Evolutionary conservation across 2,329 filamentous ascomycete genomes (phyloP), one percentile per base, ranked within the genome.

Genomic region (Ophiostoma perfectum): DNA sequence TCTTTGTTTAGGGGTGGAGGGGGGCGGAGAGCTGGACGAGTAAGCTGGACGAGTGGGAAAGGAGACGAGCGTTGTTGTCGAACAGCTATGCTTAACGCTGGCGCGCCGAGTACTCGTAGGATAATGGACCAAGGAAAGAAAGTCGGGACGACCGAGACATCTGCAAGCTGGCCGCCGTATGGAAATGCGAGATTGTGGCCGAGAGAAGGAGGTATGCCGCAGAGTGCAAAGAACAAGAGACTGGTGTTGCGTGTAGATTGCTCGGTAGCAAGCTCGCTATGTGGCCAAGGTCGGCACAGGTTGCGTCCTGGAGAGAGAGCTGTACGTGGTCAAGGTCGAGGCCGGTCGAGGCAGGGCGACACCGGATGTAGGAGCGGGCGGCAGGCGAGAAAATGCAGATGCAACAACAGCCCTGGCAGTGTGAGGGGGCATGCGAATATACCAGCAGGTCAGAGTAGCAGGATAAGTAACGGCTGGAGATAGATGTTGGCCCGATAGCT

Each of bases 101-200:
- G 55, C 49, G 60, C 67, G 70, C 68, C 67, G 47, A 18, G 27
- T 27, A 27, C 27, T 27, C 27, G 27, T 27, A 27, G 49, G 65
- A 47, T 64, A 41, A 66, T 66, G 36, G 39, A 65, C 67, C 47
- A 62, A 42, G 60, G 62, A 47, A 39, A 65, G 47, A 45, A 65
- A 67, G 64, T 45, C 64, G 70, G 41, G 47, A 66, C 45, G 65
- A 68, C 58, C 70, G 70, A 72, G 71, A 72, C 71, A 72, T 72
- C 71, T 66, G 71, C 68, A 67, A 63, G 58, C 39, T 60, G 39
- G 36, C 18, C 63, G 41, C 64, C 52, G 49, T 38, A 39, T 18
- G 12, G 44, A 62, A 36, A 41, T 27, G 52, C 62, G 38, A n/a
- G 5, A 27, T 16, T 39, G 38, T 14, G 16, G 16, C 14, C 58